These are phyloP conservation scores for Straminergon stramineum DNA, from an alignment of 225 moss, liverwort and hornwort species.

Conservation along the genomic window DNA sequence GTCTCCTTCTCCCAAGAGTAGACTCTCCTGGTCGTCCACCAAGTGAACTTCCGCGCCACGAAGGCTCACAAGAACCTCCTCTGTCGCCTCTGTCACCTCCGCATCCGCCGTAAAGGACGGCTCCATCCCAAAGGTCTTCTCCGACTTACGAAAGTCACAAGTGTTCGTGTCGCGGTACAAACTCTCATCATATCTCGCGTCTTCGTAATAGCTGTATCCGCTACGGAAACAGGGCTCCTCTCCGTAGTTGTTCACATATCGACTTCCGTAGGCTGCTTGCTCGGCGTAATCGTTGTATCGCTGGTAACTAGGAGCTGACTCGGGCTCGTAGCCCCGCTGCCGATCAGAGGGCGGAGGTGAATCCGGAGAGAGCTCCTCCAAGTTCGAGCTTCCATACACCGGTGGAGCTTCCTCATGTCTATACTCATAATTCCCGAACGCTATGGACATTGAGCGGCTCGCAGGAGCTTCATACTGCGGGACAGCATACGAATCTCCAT, in stretches of 20 bases:
- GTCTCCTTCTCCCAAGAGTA: conserved; percentile 59
- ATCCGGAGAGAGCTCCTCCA: not conserved
- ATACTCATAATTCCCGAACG: not conserved
- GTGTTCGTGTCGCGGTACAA: not conserved
- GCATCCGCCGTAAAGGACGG: conserved; percentile 8
- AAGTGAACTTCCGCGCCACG: conserved; percentile 73
- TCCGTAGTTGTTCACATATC: not conserved
- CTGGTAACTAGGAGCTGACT: not conserved
- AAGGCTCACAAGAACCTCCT: conserved; percentile 61
- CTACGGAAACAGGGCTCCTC: not conserved
- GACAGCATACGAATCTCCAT: not conserved
- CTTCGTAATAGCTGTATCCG: not conserved
- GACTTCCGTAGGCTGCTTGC: not conserved
- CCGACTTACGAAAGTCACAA: not conserved
- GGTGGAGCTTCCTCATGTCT: not conserved
- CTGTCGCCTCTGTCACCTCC: conserved; percentile 42
- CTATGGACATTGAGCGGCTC: not conserved
- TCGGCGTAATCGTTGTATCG: not conserved
- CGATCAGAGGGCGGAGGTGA: not conserved
- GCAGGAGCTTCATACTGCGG: not conserved
- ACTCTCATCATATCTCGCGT: not conserved
- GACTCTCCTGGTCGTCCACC: conserved; percentile 70
- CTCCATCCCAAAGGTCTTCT: not conserved
- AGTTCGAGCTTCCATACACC: not conserved
- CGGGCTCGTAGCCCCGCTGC: not conserved